A percentile compares a stretch with the other conserved stretches of the same genome.
Evolutionary conservation across 2,329 filamentous ascomycete species (phyloP).

Genomic region (Blastomyces gilchristii): DNA sequence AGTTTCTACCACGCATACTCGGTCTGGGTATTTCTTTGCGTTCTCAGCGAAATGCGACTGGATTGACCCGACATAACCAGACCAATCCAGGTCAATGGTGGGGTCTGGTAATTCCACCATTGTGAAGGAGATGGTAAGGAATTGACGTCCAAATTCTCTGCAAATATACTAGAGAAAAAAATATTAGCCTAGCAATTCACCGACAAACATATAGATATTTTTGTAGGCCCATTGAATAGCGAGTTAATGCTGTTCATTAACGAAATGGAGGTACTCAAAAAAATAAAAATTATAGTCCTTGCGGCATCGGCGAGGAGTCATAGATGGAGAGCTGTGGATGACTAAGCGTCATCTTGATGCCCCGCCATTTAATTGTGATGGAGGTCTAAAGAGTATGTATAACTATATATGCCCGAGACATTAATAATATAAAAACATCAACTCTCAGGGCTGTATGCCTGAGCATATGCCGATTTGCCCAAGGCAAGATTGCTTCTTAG

Average conservation of each 20-base stretch:
- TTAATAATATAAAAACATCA: not conserved
- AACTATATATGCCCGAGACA: not conserved
- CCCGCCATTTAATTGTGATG: too few relatives aligned
- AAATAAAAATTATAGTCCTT: not conserved
- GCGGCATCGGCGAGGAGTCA: not conserved
- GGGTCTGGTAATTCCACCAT: conserved; percentile 30
- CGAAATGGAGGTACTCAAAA: not conserved
- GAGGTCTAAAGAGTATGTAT: too few relatives aligned
- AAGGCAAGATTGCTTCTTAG: not conserved
- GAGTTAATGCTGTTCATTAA: not conserved
- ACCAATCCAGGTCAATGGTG: conserved; percentile 37
- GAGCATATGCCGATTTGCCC: not conserved
- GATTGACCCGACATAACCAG: conserved; percentile 32
- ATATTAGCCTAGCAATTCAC: not conserved
- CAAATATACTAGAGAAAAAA: not conserved
- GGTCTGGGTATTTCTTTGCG: conserved; percentile 58
- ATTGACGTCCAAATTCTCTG: not conserved
- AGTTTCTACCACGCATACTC: conserved; percentile 59
- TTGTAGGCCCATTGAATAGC: not conserved
- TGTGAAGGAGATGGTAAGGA: not conserved
- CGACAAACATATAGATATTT: not conserved
- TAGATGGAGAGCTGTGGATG: not conserved
- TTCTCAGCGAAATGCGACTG: conserved; percentile 17
- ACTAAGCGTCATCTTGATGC: not conserved
- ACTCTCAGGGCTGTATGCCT: not conserved